Evolutionary conservation across 495 filamentous ascomycete species (phyloP).

Genomic region (Podospora didyma): DNA sequence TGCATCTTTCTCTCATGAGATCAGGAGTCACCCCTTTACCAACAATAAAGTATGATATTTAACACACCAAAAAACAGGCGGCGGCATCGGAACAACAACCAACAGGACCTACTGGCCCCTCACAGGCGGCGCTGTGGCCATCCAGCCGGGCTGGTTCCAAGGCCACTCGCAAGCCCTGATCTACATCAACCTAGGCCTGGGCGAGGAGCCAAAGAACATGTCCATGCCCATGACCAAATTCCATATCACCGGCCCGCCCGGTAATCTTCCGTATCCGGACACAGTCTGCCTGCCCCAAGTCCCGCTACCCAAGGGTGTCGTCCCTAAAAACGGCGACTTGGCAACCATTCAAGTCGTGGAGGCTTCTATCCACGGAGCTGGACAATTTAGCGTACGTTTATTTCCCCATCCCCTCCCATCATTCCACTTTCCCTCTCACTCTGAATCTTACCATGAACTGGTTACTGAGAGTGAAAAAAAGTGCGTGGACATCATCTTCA

Average conservation of each 20-base stretch:
- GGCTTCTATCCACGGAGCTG: constrained; percentile 75
- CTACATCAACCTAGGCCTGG: constrained; percentile 88
- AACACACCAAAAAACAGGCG: constrained; percentile 50
- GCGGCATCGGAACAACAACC: constrained; percentile 66
- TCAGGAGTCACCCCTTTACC: not conserved
- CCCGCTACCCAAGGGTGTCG: constrained; percentile 69
- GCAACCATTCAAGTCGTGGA: constrained; percentile 90
- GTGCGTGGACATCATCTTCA: constrained; percentile 82
- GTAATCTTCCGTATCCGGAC: constrained; percentile 73
- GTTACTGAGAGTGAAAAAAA: constrained; percentile 26
- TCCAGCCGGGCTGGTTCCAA: constrained; percentile 88
- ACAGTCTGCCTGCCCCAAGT: constrained; percentile 82
- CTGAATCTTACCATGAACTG: no score
- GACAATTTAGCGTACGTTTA: constrained; percentile 73
- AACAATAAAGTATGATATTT: no score
- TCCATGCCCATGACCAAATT: constrained; percentile 71
- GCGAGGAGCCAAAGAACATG: constrained; percentile 69
- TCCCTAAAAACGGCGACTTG: constrained; percentile 69
- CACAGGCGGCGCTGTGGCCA: constrained; percentile 69
- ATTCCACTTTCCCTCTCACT: no score
- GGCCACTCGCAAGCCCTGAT: constrained; percentile 77
- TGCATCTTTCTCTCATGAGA: no score
- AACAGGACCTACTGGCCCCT: constrained; percentile 90
- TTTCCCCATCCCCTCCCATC: not conserved
- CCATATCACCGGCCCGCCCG: constrained; percentile 68